Conservation (phyloP, 2,329 filamentous ascomycete species). For the Monosporascus sp. region DNA sequence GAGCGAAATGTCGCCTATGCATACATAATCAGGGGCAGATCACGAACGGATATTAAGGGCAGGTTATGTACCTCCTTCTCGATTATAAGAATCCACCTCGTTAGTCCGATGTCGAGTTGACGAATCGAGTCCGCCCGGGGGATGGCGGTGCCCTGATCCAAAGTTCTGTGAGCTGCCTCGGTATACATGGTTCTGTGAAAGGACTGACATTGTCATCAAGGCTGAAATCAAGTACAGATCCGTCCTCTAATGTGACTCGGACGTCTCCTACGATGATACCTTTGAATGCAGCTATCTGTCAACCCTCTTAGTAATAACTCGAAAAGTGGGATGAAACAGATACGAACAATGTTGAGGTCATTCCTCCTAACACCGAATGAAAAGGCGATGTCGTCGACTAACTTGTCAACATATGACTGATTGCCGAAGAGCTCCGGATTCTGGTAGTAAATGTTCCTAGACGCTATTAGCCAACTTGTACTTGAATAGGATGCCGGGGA, state of each 20-base stretch:
- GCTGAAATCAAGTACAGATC: constrained; percentile 23
- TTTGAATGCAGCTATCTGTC: constrained; percentile 68
- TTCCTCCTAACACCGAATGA: constrained; percentile 61
- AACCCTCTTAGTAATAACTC: not conserved
- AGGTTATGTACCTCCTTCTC: constrained; percentile 65
- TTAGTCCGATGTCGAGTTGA: constrained; percentile 40
- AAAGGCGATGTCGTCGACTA: constrained; percentile 69
- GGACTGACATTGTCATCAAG: constrained; percentile 25
- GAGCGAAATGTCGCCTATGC: constrained; percentile 70
- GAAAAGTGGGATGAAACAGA: not conserved
- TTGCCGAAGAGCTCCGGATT: constrained; percentile 65
- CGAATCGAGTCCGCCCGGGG: constrained; percentile 48
- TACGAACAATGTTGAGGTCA: constrained; percentile 63
- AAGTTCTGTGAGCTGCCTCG: constrained; percentile 1
- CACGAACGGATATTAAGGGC: not conserved
- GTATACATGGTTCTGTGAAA: not conserved
- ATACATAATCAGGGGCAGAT: not conserved
- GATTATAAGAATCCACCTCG: constrained; percentile 65
- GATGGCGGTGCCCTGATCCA: constrained; percentile 52
- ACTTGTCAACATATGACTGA: constrained; percentile 63
- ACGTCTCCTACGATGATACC: constrained; percentile 62
- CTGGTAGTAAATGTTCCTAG: constrained; percentile 78
- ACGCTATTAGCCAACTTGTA: constrained; percentile 2
- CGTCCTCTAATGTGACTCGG: constrained; percentile 28
- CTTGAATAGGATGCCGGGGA: not conserved